Evolutionary conservation across 305 asterid genomes (phyloP).

Genomic region (Andrographis paniculata): DNA sequence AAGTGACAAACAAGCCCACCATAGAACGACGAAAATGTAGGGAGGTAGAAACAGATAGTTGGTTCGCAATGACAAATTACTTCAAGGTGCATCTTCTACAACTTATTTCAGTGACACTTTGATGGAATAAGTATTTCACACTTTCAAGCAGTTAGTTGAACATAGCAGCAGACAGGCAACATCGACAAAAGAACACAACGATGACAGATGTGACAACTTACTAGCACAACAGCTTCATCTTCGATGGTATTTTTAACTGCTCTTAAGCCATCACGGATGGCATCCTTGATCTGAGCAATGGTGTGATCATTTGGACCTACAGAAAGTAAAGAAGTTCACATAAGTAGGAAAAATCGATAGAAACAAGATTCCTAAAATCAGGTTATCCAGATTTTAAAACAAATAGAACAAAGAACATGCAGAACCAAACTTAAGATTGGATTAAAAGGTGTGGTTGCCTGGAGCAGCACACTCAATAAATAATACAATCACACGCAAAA

Average conservation of each 20-base stretch:
- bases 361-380: background rate
- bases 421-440: background rate
- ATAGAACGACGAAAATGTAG: too few species aligned
- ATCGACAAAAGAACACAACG: background rate
- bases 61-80: background rate
- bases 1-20: too few species aligned
- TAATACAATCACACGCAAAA: constrained; percentile 10
- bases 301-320: constrained; percentile 99
- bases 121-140: background rate
- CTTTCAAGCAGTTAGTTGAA: constrained; percentile 7
- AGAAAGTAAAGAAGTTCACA: constrained; percentile 11
- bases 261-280: constrained; percentile 95
- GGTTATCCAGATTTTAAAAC: background rate
- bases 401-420: background rate
- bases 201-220: constrained; percentile 28
- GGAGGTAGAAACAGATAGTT: too few species aligned
- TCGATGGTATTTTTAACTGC: constrained; percentile 91
- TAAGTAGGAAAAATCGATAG: constrained; percentile 3
- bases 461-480: background rate
- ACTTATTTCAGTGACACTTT: background rate
- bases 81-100: background rate
- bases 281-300: constrained; percentile 99
- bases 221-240: constrained; percentile 93
- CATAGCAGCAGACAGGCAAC: too few species aligned
- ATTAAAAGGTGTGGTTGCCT: background rate